Conservation (phyloP, 2,329 filamentous ascomycete species). For the Ilyonectria robusta region DNA sequence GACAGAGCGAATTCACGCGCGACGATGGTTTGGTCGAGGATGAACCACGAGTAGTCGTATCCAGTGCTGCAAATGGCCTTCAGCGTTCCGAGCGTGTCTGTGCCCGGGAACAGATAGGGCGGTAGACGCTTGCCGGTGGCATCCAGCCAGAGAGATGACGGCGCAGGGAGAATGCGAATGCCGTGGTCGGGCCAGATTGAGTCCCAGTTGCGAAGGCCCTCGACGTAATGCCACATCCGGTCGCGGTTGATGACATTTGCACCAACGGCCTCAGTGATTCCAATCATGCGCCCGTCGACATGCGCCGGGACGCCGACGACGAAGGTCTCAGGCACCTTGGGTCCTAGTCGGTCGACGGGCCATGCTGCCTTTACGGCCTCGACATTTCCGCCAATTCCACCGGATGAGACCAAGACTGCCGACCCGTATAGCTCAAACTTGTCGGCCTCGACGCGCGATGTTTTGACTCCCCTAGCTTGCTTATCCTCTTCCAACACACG, state of each 20-base stretch:
- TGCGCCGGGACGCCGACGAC: conserved; percentile 74
- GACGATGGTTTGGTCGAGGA: conserved; percentile 71
- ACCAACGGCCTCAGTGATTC: conserved; percentile 66
- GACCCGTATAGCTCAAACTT: conserved; percentile 68
- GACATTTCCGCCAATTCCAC: conserved; percentile 74
- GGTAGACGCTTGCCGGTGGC: conserved; percentile 72
- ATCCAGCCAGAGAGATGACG: conserved; percentile 75
- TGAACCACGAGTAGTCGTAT: conserved; percentile 76
- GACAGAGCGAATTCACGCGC: conserved; percentile 74
- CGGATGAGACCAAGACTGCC: conserved; percentile 68
- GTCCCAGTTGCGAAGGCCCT: conserved; percentile 74
- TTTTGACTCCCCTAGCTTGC: conserved; percentile 65
- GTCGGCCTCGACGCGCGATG: conserved; percentile 62
- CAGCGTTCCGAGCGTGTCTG: conserved; percentile 70
- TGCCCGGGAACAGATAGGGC: conserved; percentile 69
- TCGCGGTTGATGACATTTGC: conserved; percentile 72
- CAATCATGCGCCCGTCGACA: conserved; percentile 76
- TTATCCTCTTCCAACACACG: conserved; percentile 67
- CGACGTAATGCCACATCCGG: conserved; percentile 78
- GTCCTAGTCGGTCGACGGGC: conserved; percentile 70
- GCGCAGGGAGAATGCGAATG: conserved; percentile 72
- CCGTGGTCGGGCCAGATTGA: conserved; percentile 74
- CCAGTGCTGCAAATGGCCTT: conserved; percentile 73
- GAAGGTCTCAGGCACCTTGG: conserved; percentile 68
- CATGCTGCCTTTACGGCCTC: conserved; percentile 71